Evolutionary conservation across 2,329 filamentous ascomycete species (phyloP).

Genomic region (Neofusicoccum parvum): DNA sequence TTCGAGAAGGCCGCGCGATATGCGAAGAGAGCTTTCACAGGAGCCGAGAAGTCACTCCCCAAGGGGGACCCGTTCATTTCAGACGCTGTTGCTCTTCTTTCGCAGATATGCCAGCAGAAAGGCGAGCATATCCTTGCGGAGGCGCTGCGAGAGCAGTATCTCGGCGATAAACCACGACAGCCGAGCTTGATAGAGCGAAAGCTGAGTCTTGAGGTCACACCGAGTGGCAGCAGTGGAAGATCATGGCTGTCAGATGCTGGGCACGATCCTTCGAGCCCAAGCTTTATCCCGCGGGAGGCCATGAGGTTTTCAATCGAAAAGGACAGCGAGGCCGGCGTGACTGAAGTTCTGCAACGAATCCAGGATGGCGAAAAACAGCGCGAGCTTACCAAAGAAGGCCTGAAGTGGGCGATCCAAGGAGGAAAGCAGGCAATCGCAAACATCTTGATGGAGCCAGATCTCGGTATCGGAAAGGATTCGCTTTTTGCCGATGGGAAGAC

Average conservation of each 20-base stretch:
- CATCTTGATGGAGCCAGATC: not conserved
- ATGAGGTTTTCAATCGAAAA: not conserved
- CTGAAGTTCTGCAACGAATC: not conserved
- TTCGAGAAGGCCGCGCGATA: constrained; percentile 6
- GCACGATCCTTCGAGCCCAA: constrained; percentile 3
- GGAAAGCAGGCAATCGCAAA: not conserved
- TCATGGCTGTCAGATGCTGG: constrained; percentile 10
- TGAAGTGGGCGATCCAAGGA: constrained; percentile 7
- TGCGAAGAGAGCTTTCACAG: constrained; percentile 15
- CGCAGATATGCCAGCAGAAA: constrained; percentile 18
- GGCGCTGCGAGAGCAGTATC: constrained; percentile 11
- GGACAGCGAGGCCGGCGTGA: constrained; percentile 10
- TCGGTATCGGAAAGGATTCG: constrained; percentile 15
- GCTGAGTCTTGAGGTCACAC: not conserved
- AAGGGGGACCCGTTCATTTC: constrained; percentile 11
- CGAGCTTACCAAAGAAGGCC: constrained; percentile 7
- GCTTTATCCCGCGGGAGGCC: constrained; percentile 2
- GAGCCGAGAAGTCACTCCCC: not conserved
- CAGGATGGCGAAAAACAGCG: constrained; percentile 6
- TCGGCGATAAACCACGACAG: constrained; percentile 6
- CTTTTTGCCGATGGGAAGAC: constrained; percentile 6
- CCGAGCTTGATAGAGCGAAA: constrained; percentile 8
- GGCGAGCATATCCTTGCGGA: constrained; percentile 12
- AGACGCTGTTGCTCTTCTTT: constrained; percentile 5
- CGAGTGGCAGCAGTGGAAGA: constrained; percentile 3